Base-by-base conservation (phyloP, 768 basidiomycete genomes). In the Psilocybe azurescens region DNA sequence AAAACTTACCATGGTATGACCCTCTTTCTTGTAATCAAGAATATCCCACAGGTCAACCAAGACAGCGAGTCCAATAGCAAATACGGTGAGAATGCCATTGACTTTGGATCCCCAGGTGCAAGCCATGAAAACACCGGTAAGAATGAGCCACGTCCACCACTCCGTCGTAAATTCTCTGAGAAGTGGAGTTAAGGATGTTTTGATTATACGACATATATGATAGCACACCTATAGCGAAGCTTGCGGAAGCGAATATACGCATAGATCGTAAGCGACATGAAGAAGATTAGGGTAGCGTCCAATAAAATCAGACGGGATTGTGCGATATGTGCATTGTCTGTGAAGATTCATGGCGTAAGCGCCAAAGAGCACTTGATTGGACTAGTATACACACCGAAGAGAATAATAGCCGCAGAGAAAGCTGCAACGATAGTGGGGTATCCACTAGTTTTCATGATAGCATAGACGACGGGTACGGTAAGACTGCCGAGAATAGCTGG, bases 81-180 rank as follows among this genome's bases (percentile, higher is more conserved):
- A 58, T 60, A 99, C 98, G 1, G 95, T 95, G 63, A 99, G 82
- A 52, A 99, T 81, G 38, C 97, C 97, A 68, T 98, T 98, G 77
- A 99, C 97, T 77, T 99, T 99, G 70, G 96, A 97, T 3, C 93
- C 94, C 85, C 97, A 93, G 1, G 95, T 94, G 74, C 95, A 95
- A 36, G 95, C 94, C 86, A 99, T 93, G 76, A 92, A 95, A 59
- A 89, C 81, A 18, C 97, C 97, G 1, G 97, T 98, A 2, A 90
- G 83, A 46, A 90, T 73, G 44, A 99, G 81, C 97, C 97, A 99
- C 46, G 85, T 84, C 94, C 95, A 99, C 97, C 97, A 99, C 65
- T 89, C 86, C 0, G 83, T 79, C 0, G 93, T 83, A 73, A 97
- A 99, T 71, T 95, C 92, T 72, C 95, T 95, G 67, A 6, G 9